These are phyloP conservation scores for Leishmania arabica DNA, from an alignment of 208 protist species.

Conservation along the genomic window DNA sequence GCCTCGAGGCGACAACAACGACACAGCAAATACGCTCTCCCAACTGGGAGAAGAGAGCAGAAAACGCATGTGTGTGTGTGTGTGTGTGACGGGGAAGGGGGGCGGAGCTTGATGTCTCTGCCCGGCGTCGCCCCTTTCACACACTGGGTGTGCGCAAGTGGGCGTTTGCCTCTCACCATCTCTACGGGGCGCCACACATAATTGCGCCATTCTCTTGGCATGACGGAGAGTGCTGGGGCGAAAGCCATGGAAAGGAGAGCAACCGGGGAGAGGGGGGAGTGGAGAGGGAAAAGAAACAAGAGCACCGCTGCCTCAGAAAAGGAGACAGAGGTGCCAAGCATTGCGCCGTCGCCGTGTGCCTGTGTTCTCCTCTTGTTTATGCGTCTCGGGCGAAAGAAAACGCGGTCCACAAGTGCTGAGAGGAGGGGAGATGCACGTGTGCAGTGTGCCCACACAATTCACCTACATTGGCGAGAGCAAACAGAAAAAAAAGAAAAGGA, in stretches of 20 bases:
- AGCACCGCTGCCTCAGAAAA: background rate
- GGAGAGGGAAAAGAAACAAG: background rate
- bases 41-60: background rate
- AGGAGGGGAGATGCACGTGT: background rate
- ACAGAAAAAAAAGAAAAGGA: background rate
- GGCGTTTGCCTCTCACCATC: background rate
- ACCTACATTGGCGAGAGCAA: background rate
- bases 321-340: background rate
- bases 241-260: background rate
- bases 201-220: background rate
- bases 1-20: background rate
- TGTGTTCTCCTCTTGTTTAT: background rate
- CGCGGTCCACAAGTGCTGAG: background rate
- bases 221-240: background rate
- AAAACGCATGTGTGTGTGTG: background rate
- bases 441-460: background rate
- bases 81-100: background rate
- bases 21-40: background rate
- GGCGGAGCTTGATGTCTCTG: slow-evolving; percentile 1
- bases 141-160: background rate
- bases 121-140: background rate
- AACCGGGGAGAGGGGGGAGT: too few relatives aligned
- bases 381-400: background rate
- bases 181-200: background rate
- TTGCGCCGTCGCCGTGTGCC: background rate